Percentiles rank a stretch among this genome's conserved stretches.
Evolutionary conservation across 768 basidiomycete genomes (phyloP).

Genomic region (Auricularia cornea): DNA sequence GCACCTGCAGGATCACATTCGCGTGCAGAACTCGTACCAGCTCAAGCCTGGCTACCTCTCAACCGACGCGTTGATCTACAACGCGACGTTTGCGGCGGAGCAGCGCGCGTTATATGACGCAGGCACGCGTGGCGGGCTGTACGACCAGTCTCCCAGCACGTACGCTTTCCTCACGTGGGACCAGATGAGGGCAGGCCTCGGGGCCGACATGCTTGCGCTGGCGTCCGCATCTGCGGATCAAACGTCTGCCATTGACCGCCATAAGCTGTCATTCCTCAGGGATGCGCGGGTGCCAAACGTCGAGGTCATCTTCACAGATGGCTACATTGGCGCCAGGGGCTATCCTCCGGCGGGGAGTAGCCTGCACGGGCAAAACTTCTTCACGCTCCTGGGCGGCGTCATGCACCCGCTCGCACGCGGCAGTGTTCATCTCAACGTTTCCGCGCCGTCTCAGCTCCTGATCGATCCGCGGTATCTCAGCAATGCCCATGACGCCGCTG

Average conservation of each 20-base stretch:
- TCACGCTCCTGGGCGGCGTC: not conserved
- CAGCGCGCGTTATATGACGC: slow-evolving; percentile 2
- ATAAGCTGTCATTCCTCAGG: not conserved
- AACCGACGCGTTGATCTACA: slow-evolving; percentile 1
- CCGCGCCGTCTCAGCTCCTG: slow-evolving; percentile 24
- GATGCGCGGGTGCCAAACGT: not conserved
- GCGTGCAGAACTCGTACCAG: not conserved
- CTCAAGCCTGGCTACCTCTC: slow-evolving; percentile 3
- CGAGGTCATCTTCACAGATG: not conserved
- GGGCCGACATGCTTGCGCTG: not conserved
- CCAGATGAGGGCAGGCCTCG: not conserved
- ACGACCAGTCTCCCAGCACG: not conserved
- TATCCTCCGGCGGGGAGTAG: too few relatives aligned
- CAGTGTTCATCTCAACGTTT: slow-evolving; percentile 23
- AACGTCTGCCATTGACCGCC: not conserved
- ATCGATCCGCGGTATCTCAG: slow-evolving; percentile 38
- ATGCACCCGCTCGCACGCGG: not conserved
- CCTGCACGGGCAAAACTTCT: too few relatives aligned
- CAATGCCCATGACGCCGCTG: slow-evolving; percentile 27
- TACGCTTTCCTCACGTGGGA: not conserved
- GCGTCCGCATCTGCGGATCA: not conserved
- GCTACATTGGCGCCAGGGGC: not conserved
- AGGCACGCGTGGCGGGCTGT: not conserved
- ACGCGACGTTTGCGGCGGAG: not conserved
- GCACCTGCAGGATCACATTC: slow-evolving; percentile 28